Evolutionary conservation across 371 early-diverging fungal genomes (phyloP).

Genomic region (Mortierella sp.): DNA sequence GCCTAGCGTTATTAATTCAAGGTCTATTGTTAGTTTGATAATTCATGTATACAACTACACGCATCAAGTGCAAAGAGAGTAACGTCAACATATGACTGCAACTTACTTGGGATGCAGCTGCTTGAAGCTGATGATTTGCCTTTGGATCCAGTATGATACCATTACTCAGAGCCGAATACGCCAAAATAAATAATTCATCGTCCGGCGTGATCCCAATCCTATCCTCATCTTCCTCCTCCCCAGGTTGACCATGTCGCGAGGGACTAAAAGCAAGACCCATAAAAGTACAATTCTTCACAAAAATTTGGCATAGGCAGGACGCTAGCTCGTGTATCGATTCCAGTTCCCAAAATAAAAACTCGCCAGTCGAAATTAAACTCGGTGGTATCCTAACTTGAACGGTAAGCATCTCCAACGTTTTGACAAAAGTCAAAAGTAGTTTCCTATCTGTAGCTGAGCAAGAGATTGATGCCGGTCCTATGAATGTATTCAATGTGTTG

Average conservation of each 20-base stretch:
- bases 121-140: constrained; percentile 23
- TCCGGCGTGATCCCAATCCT: constrained; percentile 33
- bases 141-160: constrained; percentile 32
- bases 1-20: constrained; percentile 14
- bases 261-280: constrained; percentile 36
- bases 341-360: constrained; percentile 30
- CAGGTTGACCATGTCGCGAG: not conserved
- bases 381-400: constrained; percentile 37
- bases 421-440: constrained; percentile 23
- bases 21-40: not conserved
- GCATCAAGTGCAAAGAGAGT: not conserved
- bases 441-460: constrained; percentile 42
- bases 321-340: constrained; percentile 29
- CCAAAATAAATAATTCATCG: constrained; percentile 34
- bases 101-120: constrained; percentile 17
- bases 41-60: too few species aligned
- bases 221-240: constrained; percentile 9
- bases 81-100: not conserved
- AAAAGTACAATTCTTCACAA: constrained; percentile 16
- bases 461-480: constrained; percentile 36
- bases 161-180: constrained; percentile 37
- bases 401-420: constrained; percentile 19
- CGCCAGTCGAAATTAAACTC: constrained; percentile 3
- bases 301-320: constrained; percentile 27
- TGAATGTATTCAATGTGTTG: constrained; percentile 21